Base-by-base conservation (phyloP, 495 filamentous ascomycete species). In the Tuber indicum region DNA sequence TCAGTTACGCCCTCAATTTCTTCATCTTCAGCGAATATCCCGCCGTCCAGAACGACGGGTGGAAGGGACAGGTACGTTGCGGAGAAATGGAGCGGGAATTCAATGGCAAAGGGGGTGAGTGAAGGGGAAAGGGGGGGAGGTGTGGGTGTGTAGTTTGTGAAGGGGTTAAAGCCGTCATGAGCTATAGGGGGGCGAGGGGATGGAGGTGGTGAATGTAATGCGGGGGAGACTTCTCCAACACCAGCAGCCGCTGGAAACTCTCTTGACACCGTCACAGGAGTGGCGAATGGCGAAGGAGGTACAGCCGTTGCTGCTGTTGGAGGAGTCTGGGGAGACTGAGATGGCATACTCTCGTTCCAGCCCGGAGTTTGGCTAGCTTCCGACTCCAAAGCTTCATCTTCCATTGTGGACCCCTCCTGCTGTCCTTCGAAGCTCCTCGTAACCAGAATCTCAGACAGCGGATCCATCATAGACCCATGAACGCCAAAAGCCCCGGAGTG, bases 311-410 rank as follows among this genome's bases (percentile, higher is more conserved):
- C 75, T 72, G 75, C 72, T 79, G 77, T 72, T 77, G 75, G 75
- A 77, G 78, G 77, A 72, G 74, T 76, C 73, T 76, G 78, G 62
- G 77, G 75, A 80, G 77, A 79, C 66, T 80, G 78, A 80, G 78
- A 80, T 79, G 74, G 78, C 78, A 80, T 80, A 80, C 78, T 80
- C 79, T 79, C 74, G 52, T 76, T 70, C 70, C 14, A 52, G 41
- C 39, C 70, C 45, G 71, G 62, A 49, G 78, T 58, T 58, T 66
- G 72, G 46, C 69, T 80, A 49, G 74, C 71, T 66, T 80, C 79
- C 14, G 78, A 79, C 77, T 80, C 78, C 43, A 80, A 43, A 79
- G 75, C 45, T 26, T 80, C 78, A 73, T 76, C 77, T 78, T 80
- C 78, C 69, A 71, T 77, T 26, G 72, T 73, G 41, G 74, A 32